Evolutionary conservation across 2,329 filamentous ascomycete genomes (phyloP), one percentile per base, ranked within the genome.

Genomic region (Cladosporium austrohemisphaericum): DNA sequence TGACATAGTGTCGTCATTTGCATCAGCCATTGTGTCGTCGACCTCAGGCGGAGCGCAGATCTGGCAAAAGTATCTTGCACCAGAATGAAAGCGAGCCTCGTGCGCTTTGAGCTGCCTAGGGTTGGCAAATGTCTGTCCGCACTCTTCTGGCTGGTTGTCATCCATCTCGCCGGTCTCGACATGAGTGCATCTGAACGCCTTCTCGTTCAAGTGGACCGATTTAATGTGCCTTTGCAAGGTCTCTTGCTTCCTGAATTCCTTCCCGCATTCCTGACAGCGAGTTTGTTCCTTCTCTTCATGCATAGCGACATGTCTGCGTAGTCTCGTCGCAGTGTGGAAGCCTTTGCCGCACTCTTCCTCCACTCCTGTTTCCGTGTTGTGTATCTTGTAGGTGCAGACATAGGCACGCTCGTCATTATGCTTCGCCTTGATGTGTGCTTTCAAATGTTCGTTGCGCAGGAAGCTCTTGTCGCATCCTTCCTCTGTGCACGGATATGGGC

Each of bases 191-290:
- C 76, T 75, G 60, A 83, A 95, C 0, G 88, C 82, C 37, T 84
- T 81, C 52, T 85, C 69, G 22, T 84, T 75, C 31, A 92, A 71
- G 66, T 97, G 92, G 10, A 83, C 84, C 8, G 81, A 80, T 47
- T 84, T 81, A 55, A 95, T 80, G 65, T 97, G 92, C 44, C 86
- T 84, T 64, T 91, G 83, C 13, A 96, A 76, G 0, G 90, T 94
- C 56, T 89, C 83, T 64, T 89, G 85, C 68, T 95, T 96, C 53
- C 92, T 81, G 67, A 96, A 97, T 16, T 81, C 82, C 73, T 93
- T 93, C 40, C 76, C 82, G 64, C 92, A 96, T 59, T 61, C 60
- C n/a, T 48, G 52, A 35, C 64, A 66, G 7, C 52, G 61, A n/a
- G 58, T 61, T 32, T 65, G 57, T 63, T 93, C 85, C 57, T 84